Evolutionary conservation across 163 green algal species (phyloP).

Genomic region (Volvox carteri): DNA sequence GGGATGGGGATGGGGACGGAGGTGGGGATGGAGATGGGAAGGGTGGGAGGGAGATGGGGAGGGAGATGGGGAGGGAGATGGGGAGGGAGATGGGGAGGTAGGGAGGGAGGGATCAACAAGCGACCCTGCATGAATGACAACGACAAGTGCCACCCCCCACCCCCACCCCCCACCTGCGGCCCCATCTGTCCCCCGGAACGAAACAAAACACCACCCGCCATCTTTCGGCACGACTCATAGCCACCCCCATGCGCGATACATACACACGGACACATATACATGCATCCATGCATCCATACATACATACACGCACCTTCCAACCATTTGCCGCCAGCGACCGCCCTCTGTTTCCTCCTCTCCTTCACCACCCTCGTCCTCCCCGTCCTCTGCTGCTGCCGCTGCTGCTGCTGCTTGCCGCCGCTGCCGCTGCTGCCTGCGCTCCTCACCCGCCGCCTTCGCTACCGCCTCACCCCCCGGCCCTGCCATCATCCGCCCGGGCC

Average conservation of each 20-base stretch:
- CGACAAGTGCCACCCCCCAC: too few relatives aligned
- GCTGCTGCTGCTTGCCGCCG: not conserved
- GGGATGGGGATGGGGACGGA: too few relatives aligned
- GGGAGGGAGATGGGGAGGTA: not conserved
- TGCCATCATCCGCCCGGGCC: too few relatives aligned
- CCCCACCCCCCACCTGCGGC: too few relatives aligned
- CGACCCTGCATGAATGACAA: too few relatives aligned
- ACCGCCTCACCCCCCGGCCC: not conserved
- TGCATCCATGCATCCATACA: not conserved
- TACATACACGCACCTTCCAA: slow-evolving; percentile 19
- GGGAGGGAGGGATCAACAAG: too few relatives aligned
- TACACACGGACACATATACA: not conserved
- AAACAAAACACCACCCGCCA: too few relatives aligned
- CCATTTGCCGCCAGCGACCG: not conserved
- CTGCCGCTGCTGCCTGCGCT: not conserved
- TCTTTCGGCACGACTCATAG: not conserved
- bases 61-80: not conserved
- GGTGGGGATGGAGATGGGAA: too few relatives aligned
- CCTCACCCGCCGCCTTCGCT: not conserved
- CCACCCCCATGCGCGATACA: not conserved
- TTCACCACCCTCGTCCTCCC: not conserved
- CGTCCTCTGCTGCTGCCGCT: not conserved
- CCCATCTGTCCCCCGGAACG: too few relatives aligned
- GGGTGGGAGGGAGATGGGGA: not conserved
- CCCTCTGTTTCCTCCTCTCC: slow-evolving; percentile 10